Base-by-base conservation (phyloP, 2,329 filamentous ascomycete genomes). In the Venturia oleaginea region DNA sequence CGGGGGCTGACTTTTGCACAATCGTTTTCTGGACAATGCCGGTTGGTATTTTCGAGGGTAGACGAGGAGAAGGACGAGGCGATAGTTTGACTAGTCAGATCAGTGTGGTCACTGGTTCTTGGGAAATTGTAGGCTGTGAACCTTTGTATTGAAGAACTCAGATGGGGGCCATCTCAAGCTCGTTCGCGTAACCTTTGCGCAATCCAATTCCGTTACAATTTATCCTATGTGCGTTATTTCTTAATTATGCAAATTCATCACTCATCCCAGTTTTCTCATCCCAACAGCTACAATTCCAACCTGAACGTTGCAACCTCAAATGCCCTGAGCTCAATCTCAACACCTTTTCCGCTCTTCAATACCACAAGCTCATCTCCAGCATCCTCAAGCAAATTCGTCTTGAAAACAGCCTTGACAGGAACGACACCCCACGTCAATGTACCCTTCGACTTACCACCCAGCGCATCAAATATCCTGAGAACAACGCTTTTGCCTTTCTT, bases 331-430 rank as follows among this genome's bases (percentile, higher is more conserved):
- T 78, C 70, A 59, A 76, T 71, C 67, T 73, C 72, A 4, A 79
- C 70, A 48, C 68, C 70, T 64, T 76, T 71, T 8, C 71, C 66
- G n/a, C 87, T 67, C 62, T 81, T 74, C 65, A 91, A 70, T 71
- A 86, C 69, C 63, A 79, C 72, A 63, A 92, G 70, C 72, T 86
- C 85, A 68, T 91, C 87, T 64, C 86, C 76, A 70, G 96, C 89
- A 74, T 99, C 94, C 74, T 99, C 94, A 38, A 99, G 78, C 67
- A 95, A 75, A 76, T 96, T 97, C 51, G 86, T 87, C 82, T 91
- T 96, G 77, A 82, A 88, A 38, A 89, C 91, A 70, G 84, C 86
- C 79, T 87, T 88, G 34, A 97, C 85, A 32, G 86, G 79, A 74
- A 93, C 83, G 10, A 77, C 81, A 0, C 78, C 78, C 60, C 88